phyloP scores from a whole-genome alignment of 257 asterid genomes.

The Haberlea rhodopensis region DNA sequence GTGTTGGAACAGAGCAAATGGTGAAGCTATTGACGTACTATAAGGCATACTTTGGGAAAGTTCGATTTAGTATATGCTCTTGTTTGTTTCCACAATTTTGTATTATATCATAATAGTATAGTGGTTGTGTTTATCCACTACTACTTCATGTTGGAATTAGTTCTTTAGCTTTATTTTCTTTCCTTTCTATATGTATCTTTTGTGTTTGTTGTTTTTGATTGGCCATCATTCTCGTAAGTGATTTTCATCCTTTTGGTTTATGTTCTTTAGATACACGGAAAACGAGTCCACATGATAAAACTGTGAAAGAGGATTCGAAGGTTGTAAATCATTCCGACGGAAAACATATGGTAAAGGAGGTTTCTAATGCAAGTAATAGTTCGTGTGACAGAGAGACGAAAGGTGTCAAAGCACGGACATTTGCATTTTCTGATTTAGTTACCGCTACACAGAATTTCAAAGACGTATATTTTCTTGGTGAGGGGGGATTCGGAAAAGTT shows the following conservation, averaged over 20 bases:
- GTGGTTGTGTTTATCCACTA: too few species aligned
- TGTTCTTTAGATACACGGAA: slow-evolving; percentile 33
- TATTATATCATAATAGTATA: neutral
- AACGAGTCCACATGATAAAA: slow-evolving; percentile 30
- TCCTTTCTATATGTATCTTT: slow-evolving; percentile 13
- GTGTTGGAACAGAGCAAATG: slow-evolving; percentile 11
- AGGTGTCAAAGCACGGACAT: slow-evolving; percentile 28
- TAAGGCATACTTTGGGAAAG: too few species aligned
- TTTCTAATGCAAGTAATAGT: slow-evolving; percentile 11
- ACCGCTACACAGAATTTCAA: slow-evolving; percentile 44
- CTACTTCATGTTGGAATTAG: slow-evolving; percentile 13
- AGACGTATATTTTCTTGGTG: slow-evolving; percentile 39
- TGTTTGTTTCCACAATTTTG: neutral
- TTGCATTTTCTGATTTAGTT: slow-evolving; percentile 27
- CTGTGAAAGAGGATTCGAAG: slow-evolving; percentile 36
- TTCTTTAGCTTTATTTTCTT: neutral
- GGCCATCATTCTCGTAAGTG: neutral
- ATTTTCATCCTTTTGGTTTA: slow-evolving; percentile 17
- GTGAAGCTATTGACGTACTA: neutral
- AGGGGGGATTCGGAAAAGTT: too few species aligned
- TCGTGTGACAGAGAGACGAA: slow-evolving; percentile 24
- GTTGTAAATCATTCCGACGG: slow-evolving; percentile 31
- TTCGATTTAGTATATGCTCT: too few species aligned
- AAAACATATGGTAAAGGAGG: slow-evolving; percentile 19
- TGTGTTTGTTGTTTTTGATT: slow-evolving; percentile 11